Conservation (phyloP, 2,329 filamentous ascomycete species). For the Pseudogymnoascus sp. region DNA sequence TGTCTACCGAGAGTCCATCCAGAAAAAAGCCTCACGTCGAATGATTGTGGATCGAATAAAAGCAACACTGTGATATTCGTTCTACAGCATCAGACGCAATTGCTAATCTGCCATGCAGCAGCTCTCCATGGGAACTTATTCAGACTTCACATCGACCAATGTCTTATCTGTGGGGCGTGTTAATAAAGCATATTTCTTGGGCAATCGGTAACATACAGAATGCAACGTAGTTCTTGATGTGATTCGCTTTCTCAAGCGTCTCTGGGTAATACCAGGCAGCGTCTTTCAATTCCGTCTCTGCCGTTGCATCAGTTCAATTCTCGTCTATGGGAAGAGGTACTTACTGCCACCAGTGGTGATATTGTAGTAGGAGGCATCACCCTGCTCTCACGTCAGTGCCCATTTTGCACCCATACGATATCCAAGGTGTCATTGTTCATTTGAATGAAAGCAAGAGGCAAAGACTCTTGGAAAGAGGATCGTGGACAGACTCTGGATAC, state of each 20-base stretch:
- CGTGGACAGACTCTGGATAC: neutral
- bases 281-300: constrained; percentile 33
- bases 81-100: neutral
- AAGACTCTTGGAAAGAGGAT: neutral
- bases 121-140: neutral
- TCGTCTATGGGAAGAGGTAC: neutral
- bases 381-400: constrained; percentile 15
- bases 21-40: too few species aligned
- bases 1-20: too few species aligned
- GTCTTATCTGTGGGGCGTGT: constrained; percentile 13
- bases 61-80: neutral
- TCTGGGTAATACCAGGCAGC: constrained; percentile 40
- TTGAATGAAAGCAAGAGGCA: neutral
- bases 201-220: constrained; percentile 33
- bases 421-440: neutral
- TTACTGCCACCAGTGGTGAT: constrained; percentile 35
- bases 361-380: constrained; percentile 39
- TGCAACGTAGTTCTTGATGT: constrained; percentile 38
- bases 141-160: constrained; percentile 8
- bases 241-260: constrained; percentile 32
- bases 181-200: neutral
- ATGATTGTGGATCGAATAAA: neutral
- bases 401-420: neutral
- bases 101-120: neutral
- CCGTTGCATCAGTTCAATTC: constrained; percentile 16